Base-by-base conservation (phyloP, 2,329 filamentous ascomycete genomes). In the Talaromyces pinophilus region DNA sequence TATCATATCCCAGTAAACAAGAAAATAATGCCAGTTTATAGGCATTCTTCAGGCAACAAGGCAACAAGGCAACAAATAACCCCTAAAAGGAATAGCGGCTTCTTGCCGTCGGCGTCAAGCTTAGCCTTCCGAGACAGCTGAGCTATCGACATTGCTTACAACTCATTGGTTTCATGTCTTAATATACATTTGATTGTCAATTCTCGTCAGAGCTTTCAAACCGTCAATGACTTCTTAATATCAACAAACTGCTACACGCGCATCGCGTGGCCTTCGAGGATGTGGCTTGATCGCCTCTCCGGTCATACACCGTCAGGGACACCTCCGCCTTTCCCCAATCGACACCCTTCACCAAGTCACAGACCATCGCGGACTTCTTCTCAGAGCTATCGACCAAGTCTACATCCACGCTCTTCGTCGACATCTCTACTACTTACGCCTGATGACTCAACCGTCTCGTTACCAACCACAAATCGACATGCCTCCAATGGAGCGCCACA, bases 221-320 rank as follows among this genome's bases (percentile, higher is more conserved):
- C 19, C 33, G n/a, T 40, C 54, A 25, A 57, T 55, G 52, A 55
- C 2, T 55, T 35, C 30, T 4, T 35, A 19, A 35, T 38, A 19
- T 55, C n/a, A 8, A 55, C 30, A 19, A 55, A 35, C 30, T 25
- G 8, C 52, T 13, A 40, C 28, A 57, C 62, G 54, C 54, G 42
- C 50, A 40, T 59, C 44, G 61, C 61, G 62, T 65, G 52, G 64
- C 13, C 65, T 55, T 59, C 54, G 59, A 79, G 65, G 60, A 96
- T 96, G 92, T 97, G 93, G 93, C 88, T 96, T 75, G 93, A 97
- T 82, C 90, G 93, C 77, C 88, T 96, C 70, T 89, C 90, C 70
- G 88, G 86, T 72, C 89, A 90, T 66, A 88, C 86, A 77, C 82
- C 87, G 79, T 83, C 86, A 65, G 84, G 86, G 69, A 87, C 87